Evolutionary conservation across 495 filamentous ascomycete genomes (phyloP).

Genomic region (Penicillium steckii): DNA sequence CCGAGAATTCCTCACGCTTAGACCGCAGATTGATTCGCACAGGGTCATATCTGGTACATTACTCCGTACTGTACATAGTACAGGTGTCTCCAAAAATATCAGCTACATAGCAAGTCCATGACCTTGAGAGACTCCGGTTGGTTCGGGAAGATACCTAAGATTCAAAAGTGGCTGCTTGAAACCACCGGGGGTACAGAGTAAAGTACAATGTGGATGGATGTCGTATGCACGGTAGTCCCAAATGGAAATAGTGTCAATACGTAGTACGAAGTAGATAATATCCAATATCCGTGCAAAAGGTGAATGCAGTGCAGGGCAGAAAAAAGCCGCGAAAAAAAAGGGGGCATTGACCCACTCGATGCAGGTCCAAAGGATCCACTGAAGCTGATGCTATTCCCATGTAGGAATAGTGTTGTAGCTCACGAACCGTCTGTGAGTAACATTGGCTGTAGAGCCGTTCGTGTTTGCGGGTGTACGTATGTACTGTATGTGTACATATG

Average conservation of each 20-base stretch:
- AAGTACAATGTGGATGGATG: conserved; percentile 1
- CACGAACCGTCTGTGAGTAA: conserved; percentile 4
- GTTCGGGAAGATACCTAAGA: not conserved
- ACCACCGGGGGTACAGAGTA: not conserved
- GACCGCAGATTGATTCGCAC: conserved; percentile 6
- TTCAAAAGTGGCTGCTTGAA: conserved; percentile 1
- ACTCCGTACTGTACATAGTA: too few species aligned
- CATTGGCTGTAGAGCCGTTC: conserved; percentile 7
- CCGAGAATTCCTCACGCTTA: conserved; percentile 11
- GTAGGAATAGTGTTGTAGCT: conserved; percentile 11
- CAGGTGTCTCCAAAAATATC: too few species aligned
- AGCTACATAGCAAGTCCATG: not conserved
- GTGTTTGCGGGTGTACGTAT: too few species aligned
- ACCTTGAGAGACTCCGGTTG: not conserved
- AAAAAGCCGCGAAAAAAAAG: conserved; percentile 8
- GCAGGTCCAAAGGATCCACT: not conserved
- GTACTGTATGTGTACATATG: not conserved
- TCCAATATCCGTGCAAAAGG: conserved; percentile 1
- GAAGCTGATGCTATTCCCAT: conserved; percentile 1
- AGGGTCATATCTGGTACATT: too few species aligned
- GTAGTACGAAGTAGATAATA: too few species aligned
- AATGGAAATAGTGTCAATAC: conserved; percentile 6
- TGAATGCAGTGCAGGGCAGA: conserved; percentile 1
- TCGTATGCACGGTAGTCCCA: conserved; percentile 1
- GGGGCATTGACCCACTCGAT: conserved; percentile 10